Evolutionary conservation across 129 eudicot genomes (phyloP).

Genomic region (Kitagawia praeruptora): DNA sequence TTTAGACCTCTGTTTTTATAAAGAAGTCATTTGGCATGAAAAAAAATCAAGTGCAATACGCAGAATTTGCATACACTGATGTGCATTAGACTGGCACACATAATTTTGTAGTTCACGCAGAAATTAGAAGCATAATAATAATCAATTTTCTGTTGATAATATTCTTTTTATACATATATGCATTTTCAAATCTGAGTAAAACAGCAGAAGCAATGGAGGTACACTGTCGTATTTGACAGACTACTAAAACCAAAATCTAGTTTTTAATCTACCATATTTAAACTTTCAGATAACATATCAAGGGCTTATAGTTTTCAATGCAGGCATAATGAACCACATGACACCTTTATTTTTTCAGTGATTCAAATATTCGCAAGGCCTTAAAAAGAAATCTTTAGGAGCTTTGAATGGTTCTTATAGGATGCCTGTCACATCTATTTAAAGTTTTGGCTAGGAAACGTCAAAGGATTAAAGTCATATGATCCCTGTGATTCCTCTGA

Average conservation of each 20-base stretch:
- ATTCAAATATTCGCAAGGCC: constrained; percentile 18
- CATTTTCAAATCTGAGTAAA: neutral
- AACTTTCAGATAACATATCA: neutral
- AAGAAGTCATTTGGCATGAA: neutral
- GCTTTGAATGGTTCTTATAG: constrained; percentile 33
- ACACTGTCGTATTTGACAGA: neutral
- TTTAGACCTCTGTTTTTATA: neutral
- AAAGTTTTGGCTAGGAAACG: constrained; percentile 32
- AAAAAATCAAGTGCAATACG: neutral
- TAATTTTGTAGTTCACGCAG: neutral
- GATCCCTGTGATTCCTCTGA: constrained; percentile 35
- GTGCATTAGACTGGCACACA: neutral
- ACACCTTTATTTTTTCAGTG: neutral
- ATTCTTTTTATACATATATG: neutral
- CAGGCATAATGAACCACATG: neutral
- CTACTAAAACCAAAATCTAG: neutral
- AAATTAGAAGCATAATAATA: neutral
- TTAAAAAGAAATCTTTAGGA: constrained; percentile 19
- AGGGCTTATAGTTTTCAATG: neutral
- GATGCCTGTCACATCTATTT: constrained; percentile 34
- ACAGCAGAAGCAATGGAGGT: neutral
- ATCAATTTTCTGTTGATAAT: neutral
- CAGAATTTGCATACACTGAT: neutral
- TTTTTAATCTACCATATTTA: neutral
- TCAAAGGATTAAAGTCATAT: constrained; percentile 38